Evolutionary conservation across 768 basidiomycete genomes (phyloP), one percentile per base, ranked within the genome.

Genomic region (Tubosaeta sp.): DNA sequence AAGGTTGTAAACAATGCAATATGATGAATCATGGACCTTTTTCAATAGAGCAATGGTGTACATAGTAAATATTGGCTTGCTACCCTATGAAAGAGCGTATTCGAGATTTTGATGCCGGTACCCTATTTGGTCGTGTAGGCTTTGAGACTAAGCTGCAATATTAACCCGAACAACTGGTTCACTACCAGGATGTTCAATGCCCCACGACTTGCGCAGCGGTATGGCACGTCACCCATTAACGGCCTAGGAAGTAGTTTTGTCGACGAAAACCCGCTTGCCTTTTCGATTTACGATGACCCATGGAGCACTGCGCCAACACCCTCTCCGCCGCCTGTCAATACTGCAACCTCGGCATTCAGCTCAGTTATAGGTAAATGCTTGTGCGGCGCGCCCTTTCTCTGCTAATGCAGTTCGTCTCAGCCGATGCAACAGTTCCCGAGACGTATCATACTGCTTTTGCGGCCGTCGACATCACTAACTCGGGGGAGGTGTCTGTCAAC

Each of bases 401-500:
- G 32, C 52, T 64, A 22, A 68, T 10, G 32, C 35, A 31, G 45
- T 45, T 45, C 46, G 50, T 35, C 54, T 25, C 64, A 92, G 90
- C 82, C 52, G 85, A 88, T 68, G 90, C 89, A 39, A 85, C 83
- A 22, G 84, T 92, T 12, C 93, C 93, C 25, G 69, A 82, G 16
- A 76, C 86, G 45, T 97, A 97, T 71, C 78, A 81, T 54, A 76
- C 76, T 43, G 82, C 92, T 11, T 90, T 88, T 61, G 76, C 80
- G 32, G 75, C 83, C 7, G 84, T 91, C 27, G 90, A 93, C 68
- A 76, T 81, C n/a, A 74, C 61, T 29, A 80, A 80, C 55, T 72
- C 81, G 12, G 91, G 90, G 43, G 88, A 92, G 62, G 82, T 83
- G 3, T 93, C 92, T 16, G 83, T 97, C 34, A 89, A 85, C 59